Conservation (phyloP, 768 basidiomycete species). For the Mrakia blollopis region DNA sequence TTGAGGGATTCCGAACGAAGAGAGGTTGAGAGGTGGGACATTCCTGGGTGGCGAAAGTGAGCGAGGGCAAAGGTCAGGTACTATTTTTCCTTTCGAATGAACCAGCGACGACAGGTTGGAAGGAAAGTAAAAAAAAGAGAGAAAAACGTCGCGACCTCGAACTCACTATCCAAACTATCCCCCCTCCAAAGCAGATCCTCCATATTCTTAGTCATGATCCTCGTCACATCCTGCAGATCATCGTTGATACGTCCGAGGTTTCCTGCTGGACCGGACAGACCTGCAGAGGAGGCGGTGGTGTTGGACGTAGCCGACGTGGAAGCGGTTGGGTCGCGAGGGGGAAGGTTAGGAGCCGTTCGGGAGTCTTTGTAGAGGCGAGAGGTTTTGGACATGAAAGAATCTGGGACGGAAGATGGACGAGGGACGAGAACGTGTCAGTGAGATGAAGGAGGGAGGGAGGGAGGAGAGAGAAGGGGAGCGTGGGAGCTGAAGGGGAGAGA, state of each 20-base stretch:
- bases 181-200: conserved; percentile 97
- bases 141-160: conserved; percentile 24
- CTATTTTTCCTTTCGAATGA: too few species aligned
- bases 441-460: too few species aligned
- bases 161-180: conserved; percentile 87
- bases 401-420: conserved; percentile 47
- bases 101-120: too few species aligned
- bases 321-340: neutral
- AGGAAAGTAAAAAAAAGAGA: conserved; percentile 2
- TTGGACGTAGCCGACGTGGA: conserved; percentile 2
- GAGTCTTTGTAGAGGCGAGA: conserved; percentile 92
- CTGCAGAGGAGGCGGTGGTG: conserved; percentile 4
- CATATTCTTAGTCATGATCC: conserved; percentile 99
- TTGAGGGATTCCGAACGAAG: conserved; percentile 94
- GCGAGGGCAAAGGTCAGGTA: neutral
- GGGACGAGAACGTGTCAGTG: neutral
- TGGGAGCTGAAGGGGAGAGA: neutral
- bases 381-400: conserved; percentile 98
- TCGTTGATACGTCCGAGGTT: conserved; percentile 84
- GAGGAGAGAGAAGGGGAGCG: neutral
- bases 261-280: conserved; percentile 45
- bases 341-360: conserved; percentile 52
- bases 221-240: conserved; percentile 93
- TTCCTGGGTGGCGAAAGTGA: conserved; percentile 53
- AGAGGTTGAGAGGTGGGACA: conserved; percentile 93